Evolutionary conservation across 2,329 filamentous ascomycete species (phyloP), one percentile per base, ranked within the genome.

Genomic region (Polytolypa hystricis): DNA sequence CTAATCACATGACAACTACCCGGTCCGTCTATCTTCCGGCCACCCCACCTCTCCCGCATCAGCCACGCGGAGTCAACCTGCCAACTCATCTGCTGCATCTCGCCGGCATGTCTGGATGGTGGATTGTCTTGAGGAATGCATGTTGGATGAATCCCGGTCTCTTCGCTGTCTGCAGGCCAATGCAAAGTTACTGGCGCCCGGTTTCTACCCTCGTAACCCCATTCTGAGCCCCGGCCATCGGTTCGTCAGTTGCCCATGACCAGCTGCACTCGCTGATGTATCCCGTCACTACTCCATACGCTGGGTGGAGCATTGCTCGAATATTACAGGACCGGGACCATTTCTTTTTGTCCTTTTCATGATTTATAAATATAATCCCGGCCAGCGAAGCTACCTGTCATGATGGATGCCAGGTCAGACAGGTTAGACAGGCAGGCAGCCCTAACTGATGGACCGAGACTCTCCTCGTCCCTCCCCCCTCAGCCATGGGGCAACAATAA

Each of bases 391-490:
- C 11, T 38, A 30, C 23, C 26, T 39, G 42, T 38, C 39, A 38
- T 42, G 37, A 63, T 62, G 60, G 54, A 60, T 43, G 42, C 47
- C 45, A 48, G 48, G 26, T 48, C 56, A 36, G 49, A 57, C 42
- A 47, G n/a, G n/a, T n/a, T n/a, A n/a, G n/a, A n/a, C 30, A 48
- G 28, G 42, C 49, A 42, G 18, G 29, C 29, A 16, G 35, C 48
- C 42, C 49, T 52, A 42, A 44, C 46, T 39, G 48, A 53, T 41
- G 41, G 46, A 35, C 46, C 47, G 43, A 47, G 48, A 40, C 43
- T 53, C 34, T 52, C 47, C 14, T 52, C 56, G 19, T 53, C 56
- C 19, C 46, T 55, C 12, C 38, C 51, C 30, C 51, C 49, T 37
- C 54, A 53, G 41, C 46, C 46, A 45, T 54, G 57, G 54, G 42